These are phyloP conservation scores for Ettlia oleoabundans DNA, from an alignment of 139 green algal species.

Conservation along the genomic window DNA sequence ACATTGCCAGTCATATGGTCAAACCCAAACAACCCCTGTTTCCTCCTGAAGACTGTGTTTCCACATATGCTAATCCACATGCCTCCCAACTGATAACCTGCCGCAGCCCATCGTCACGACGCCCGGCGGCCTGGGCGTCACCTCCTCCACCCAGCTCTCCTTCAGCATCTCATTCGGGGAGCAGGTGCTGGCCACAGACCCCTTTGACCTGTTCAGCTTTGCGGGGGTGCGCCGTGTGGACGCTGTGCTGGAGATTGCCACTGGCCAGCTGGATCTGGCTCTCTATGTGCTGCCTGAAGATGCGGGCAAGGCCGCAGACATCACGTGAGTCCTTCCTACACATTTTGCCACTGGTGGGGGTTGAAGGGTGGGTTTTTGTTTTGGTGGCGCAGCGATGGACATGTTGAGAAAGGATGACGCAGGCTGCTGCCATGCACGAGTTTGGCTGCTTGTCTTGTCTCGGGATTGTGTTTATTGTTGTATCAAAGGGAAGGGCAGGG, in stretches of 20 bases:
- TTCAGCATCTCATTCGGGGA: slow-evolving; percentile 28
- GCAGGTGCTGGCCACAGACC: slow-evolving; percentile 19
- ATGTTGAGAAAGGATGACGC: too few species aligned
- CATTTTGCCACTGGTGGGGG: too few species aligned
- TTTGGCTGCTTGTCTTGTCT: too few species aligned
- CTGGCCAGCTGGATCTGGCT: slow-evolving; percentile 13
- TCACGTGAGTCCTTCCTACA: neutral
- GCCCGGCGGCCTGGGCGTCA: slow-evolving; percentile 6
- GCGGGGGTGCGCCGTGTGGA: neutral
- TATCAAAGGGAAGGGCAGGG: neutral
- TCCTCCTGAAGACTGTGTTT: too few species aligned
- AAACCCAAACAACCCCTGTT: too few species aligned
- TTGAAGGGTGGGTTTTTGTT: neutral
- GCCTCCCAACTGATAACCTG: neutral
- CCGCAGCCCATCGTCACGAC: slow-evolving; percentile 14
- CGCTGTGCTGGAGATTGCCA: slow-evolving; percentile 22
- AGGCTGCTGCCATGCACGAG: too few species aligned
- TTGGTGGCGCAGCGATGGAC: too few species aligned
- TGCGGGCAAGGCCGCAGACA: neutral
- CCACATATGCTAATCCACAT: neutral
- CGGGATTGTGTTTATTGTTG: too few species aligned
- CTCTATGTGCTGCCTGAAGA: neutral
- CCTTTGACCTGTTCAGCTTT: slow-evolving; percentile 4
- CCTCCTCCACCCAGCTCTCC: slow-evolving; percentile 4
- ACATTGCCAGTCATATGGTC: too few species aligned